Percentiles rank a stretch among this genome's conserved stretches.
Conservation (phyloP, 495 filamentous ascomycete species). For the Daldinia concentrica region DNA sequence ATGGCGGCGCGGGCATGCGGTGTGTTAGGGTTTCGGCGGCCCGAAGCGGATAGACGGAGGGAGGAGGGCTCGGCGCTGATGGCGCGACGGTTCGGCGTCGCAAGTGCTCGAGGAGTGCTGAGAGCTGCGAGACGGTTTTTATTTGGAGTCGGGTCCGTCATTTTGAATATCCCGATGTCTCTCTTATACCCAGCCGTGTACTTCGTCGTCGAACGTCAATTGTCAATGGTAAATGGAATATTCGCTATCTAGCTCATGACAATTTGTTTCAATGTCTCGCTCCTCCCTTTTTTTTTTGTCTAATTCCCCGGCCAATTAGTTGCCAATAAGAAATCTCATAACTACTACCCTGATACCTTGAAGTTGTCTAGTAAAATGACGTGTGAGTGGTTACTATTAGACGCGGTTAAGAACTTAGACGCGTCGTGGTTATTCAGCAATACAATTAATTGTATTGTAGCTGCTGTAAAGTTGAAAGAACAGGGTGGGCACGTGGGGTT, state of each 20-base stretch:
- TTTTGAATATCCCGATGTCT: slow-evolving; percentile 14
- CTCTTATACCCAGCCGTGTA: background rate
- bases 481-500: slow-evolving; percentile 33
- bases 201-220: too few species aligned
- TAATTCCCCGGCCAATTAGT: background rate
- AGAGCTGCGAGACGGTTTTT: slow-evolving; percentile 22
- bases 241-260: too few species aligned
- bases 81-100: slow-evolving; percentile 49
- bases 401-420: slow-evolving; percentile 33
- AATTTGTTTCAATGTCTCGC: too few species aligned
- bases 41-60: slow-evolving; percentile 51
- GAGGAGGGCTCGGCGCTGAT: slow-evolving; percentile 47
- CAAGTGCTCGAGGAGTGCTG: slow-evolving; percentile 37
- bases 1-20: slow-evolving; percentile 73
- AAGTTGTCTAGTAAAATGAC: slow-evolving; percentile 19
- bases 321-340: background rate
- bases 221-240: background rate
- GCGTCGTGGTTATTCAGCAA: slow-evolving; percentile 16
- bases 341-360: background rate
- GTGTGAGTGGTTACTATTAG: slow-evolving; percentile 16
- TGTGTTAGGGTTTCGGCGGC: slow-evolving; percentile 58
- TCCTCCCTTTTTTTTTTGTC: too few species aligned
- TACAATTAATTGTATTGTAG: slow-evolving; percentile 24
- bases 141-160: slow-evolving; percentile 34
- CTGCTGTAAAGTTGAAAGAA: slow-evolving; percentile 7